Percentiles rank a stretch among this genome's conserved stretches.
phyloP scores from a whole-genome alignment of 257 asterid genomes.

The Solanum bulbocastanum region DNA sequence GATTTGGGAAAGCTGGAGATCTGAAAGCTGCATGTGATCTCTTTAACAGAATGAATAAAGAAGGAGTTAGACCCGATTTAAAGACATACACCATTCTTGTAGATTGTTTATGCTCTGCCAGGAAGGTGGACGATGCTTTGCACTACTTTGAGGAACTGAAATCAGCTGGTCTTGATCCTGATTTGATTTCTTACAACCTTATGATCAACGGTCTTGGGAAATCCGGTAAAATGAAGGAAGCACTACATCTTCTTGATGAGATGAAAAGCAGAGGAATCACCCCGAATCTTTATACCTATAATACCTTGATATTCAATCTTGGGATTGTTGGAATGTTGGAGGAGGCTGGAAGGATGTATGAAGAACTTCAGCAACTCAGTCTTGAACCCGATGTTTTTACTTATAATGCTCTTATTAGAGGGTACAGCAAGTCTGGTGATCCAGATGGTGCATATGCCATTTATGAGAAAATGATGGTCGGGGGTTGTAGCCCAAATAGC shows the following conservation, averaged over 20 bases:
- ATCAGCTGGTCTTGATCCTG: slow-evolving; percentile 81
- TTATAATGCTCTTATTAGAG: slow-evolving; percentile 78
- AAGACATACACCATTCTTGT: slow-evolving; percentile 79
- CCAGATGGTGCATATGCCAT: slow-evolving; percentile 67
- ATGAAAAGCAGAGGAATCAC: slow-evolving; percentile 64
- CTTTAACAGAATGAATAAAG: slow-evolving; percentile 71
- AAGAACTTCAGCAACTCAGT: slow-evolving; percentile 52
- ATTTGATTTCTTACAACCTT: slow-evolving; percentile 71
- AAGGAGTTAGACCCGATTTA: slow-evolving; percentile 84
- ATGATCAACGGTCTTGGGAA: slow-evolving; percentile 78
- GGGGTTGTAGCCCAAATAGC: slow-evolving; percentile 70
- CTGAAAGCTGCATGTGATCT: slow-evolving; percentile 50
- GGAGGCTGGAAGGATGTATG: slow-evolving; percentile 63
- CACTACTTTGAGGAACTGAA: slow-evolving; percentile 66
- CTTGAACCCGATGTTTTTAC: slow-evolving; percentile 79
- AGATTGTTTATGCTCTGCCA: slow-evolving; percentile 57
- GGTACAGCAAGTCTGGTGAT: slow-evolving; percentile 64
- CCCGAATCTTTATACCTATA: slow-evolving; percentile 74
- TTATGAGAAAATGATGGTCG: slow-evolving; percentile 82
- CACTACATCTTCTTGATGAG: slow-evolving; percentile 59
- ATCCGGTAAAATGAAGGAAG: slow-evolving; percentile 45
- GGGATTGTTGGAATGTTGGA: slow-evolving; percentile 63
- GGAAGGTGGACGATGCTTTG: slow-evolving; percentile 58
- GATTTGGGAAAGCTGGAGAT: slow-evolving; percentile 82
- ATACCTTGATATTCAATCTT: slow-evolving; percentile 62